Evolutionary conservation across 768 basidiomycete species (phyloP), one percentile per base, ranked within the genome.

Genomic region (Amanita subjunquillea): DNA sequence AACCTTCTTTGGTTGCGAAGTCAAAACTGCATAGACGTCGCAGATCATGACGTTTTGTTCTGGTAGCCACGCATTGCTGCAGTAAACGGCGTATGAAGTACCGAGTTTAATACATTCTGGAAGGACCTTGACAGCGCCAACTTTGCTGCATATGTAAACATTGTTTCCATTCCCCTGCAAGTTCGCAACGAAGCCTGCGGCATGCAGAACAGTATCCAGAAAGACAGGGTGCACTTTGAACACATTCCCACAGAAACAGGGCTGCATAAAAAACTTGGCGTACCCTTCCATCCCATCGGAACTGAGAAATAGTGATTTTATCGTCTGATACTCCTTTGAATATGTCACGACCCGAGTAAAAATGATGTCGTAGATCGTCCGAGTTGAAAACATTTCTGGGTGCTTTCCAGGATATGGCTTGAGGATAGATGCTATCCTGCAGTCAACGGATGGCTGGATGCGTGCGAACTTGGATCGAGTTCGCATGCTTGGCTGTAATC

Each of bases 261-360:
- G 36, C 1, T 75, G 73, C 12, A 83, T 65, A 25, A 65, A 59
- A 23, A 85, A 62, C 0, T 65, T 63, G 2, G 82, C 85, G 55
- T 70, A 71, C 2, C 76, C 82, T 55, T 78, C 76, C 64, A 73
- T 67, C 10, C 72, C 73, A 51, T 72, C 66, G 2, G 70, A 49
- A 48, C 72, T 67, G 51, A 87, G 68, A 4, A 72, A 73, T 30
- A 89, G 65, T 0, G 72, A 72, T 53, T 72, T 69, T 51, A 88
- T 75, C 12, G 79, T 75, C 23, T 74, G 83, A 61, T 82, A 87
- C 27, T 70, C 65, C 32, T 70, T 62, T 1, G 76, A 71, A 57
- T 88, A 89, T 13, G 76, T 71, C 23, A 89, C 85, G 43, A 87
- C 71, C 6, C 82, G 78, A 20, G 84, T 75, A 58, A 87, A 87